phyloP scores from a whole-genome alignment of 2,329 filamentous ascomycete species.

The Didymella lethalis region DNA sequence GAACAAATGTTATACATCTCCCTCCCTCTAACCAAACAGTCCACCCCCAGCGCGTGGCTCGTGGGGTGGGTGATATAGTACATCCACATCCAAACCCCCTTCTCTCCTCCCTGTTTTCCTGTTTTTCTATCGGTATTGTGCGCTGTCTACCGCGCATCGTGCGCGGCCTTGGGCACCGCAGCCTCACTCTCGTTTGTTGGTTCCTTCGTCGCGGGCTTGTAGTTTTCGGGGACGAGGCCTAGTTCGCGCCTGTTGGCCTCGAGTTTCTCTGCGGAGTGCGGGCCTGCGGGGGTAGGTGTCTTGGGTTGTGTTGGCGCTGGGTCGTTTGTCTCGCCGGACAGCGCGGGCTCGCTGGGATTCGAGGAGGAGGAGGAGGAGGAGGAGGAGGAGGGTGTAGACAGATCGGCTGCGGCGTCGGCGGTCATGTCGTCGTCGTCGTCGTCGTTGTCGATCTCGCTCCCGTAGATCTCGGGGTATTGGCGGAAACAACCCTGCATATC shows the following conservation, averaged over 20 bases:
- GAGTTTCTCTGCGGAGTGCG: slow-evolving; percentile 22
- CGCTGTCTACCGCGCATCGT: background rate
- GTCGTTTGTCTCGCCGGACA: slow-evolving; percentile 5
- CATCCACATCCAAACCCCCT: too few relatives aligned
- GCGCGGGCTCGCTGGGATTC: background rate
- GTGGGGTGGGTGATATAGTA: too few relatives aligned
- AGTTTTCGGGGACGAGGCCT: slow-evolving; percentile 32
- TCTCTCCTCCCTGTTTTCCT: too few relatives aligned
- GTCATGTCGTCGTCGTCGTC: slow-evolving; percentile 67
- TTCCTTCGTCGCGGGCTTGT: slow-evolving; percentile 26
- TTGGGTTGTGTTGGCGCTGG: slow-evolving; percentile 4
- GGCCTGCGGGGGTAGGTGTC: slow-evolving; percentile 13
- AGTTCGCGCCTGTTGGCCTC: slow-evolving; percentile 22
- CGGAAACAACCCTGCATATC: slow-evolving; percentile 98
- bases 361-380: too few relatives aligned
- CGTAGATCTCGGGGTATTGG: slow-evolving; percentile 90
- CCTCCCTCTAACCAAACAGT: too few relatives aligned
- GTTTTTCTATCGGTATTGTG: too few relatives aligned
- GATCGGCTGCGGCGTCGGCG: slow-evolving; percentile 24
- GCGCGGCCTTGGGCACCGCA: background rate
- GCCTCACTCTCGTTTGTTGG: background rate
- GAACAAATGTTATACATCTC: too few relatives aligned
- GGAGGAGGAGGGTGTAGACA: slow-evolving; percentile 9
- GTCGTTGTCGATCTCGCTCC: slow-evolving; percentile 83
- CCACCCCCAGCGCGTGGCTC: too few relatives aligned